Percentiles rank a stretch among this genome's conserved stretches.
Conservation (phyloP, 1,284 basidiomycete species). For the Apiotrichum domesticum region DNA sequence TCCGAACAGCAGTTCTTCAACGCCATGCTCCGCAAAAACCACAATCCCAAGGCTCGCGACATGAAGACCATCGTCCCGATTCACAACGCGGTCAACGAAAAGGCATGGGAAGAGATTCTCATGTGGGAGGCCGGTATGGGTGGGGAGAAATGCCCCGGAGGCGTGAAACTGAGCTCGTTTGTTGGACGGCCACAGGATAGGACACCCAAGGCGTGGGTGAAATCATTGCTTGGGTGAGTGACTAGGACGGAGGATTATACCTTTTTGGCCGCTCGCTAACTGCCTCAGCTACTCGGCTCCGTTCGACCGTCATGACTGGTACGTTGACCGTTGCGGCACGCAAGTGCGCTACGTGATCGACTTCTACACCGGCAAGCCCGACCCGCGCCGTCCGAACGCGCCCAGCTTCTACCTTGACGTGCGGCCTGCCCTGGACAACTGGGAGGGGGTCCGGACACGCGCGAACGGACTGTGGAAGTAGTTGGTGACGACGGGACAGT, state of each 20-base stretch:
- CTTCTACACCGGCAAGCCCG: conserved; percentile 84
- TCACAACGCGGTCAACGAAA: conserved; percentile 98
- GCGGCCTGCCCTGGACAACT: conserved; percentile 82
- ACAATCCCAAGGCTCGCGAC: conserved; percentile 66
- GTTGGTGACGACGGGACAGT: neutral
- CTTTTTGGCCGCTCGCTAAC: neutral
- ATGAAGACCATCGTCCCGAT: conserved; percentile 97
- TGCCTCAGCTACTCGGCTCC: conserved; percentile 73
- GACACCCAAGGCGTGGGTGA: conserved; percentile 75
- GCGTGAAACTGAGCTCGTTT: conserved; percentile 50
- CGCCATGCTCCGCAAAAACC: conserved; percentile 90
- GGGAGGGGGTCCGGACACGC: conserved; percentile 79
- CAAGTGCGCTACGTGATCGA: conserved; percentile 93
- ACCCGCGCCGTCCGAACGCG: conserved; percentile 27
- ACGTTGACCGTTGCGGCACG: conserved; percentile 83
- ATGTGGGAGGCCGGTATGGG: conserved; percentile 81
- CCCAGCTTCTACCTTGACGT: conserved; percentile 87
- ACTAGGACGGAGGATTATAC: too few relatives aligned
- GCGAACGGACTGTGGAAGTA: conserved; percentile 27
- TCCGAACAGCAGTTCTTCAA: conserved; percentile 94
- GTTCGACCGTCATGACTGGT: conserved; percentile 97
- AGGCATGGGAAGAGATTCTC: conserved; percentile 84
- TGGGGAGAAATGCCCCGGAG: conserved; percentile 67
- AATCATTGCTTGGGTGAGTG: conserved; percentile 75
- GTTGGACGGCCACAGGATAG: conserved; percentile 50